phyloP scores from a whole-genome alignment of 768 basidiomycete genomes.

The Neoboletus subvelutipes region DNA sequence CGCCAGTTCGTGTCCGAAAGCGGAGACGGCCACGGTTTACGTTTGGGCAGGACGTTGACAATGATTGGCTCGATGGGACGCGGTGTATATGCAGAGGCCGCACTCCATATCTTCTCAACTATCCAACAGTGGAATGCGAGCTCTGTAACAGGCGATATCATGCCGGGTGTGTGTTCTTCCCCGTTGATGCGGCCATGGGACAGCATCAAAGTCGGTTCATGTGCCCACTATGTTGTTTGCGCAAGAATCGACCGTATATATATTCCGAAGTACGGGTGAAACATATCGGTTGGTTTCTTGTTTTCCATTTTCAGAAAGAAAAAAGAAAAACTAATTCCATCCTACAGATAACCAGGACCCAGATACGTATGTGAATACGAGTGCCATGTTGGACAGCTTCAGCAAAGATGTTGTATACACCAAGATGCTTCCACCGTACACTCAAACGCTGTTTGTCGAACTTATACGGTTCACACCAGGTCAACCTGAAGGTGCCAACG shows the following conservation, averaged over 20 bases:
- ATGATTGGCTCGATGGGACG: constrained; percentile 71
- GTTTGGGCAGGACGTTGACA: constrained; percentile 75
- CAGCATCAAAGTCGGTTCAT: constrained; percentile 45
- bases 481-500: constrained; percentile 29
- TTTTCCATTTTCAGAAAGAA: not conserved
- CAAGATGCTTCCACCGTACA: constrained; percentile 61
- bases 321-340: constrained; percentile 13
- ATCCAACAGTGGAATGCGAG: constrained; percentile 67
- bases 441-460: constrained; percentile 71
- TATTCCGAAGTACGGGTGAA: constrained; percentile 77
- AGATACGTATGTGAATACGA: constrained; percentile 68
- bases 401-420: constrained; percentile 72
- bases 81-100: constrained; percentile 80
- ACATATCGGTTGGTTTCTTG: constrained; percentile 48
- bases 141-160: constrained; percentile 68
- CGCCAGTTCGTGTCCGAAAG: constrained; percentile 50
- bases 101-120: constrained; percentile 56
- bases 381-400: constrained; percentile 70
- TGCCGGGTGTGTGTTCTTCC: constrained; percentile 73
- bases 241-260: constrained; percentile 68
- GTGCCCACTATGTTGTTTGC: constrained; percentile 77
- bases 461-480: constrained; percentile 49
- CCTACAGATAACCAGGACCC: constrained; percentile 42
- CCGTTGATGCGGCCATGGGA: constrained; percentile 40
- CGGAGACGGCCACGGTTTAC: constrained; percentile 60